Conservation (phyloP, 2,329 filamentous ascomycete species). For the Chalaropsis ovoidea region DNA sequence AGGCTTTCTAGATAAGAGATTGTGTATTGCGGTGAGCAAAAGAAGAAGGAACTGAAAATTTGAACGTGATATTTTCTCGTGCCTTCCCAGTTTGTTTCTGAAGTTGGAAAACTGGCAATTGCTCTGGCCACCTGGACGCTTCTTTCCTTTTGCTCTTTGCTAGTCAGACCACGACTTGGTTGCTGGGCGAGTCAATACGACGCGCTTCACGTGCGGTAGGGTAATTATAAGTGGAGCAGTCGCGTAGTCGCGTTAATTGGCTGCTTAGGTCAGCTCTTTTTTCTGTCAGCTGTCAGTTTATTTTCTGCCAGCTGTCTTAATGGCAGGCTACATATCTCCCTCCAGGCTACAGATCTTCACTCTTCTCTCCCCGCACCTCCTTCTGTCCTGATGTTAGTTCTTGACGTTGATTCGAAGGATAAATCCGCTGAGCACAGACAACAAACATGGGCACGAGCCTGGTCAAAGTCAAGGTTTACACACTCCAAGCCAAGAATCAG, state of each 20-base stretch:
- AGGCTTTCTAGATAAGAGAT: not conserved
- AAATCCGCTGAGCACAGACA: too few relatives aligned
- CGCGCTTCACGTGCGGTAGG: not conserved
- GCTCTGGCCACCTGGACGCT: constrained; percentile 5
- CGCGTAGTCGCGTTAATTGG: not conserved
- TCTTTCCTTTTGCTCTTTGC: constrained; percentile 3
- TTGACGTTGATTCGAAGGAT: too few relatives aligned
- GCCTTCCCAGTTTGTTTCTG: not conserved
- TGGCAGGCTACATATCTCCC: too few relatives aligned
- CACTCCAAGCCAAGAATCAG: too few relatives aligned
- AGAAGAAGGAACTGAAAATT: not conserved
- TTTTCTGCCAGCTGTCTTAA: too few relatives aligned
- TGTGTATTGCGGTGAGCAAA: not conserved
- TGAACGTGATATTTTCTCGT: not conserved
- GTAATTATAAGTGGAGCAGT: not conserved
- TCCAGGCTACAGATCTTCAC: too few relatives aligned
- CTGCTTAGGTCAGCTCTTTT: not conserved
- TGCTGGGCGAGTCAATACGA: not conserved
- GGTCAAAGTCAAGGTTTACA: too few relatives aligned
- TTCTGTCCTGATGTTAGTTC: too few relatives aligned
- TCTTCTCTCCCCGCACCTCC: too few relatives aligned
- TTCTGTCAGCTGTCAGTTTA: not conserved
- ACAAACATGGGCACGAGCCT: too few relatives aligned
- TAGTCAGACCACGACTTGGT: not conserved
- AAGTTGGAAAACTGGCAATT: not conserved